phyloP scores from a whole-genome alignment of 192 early-diverging fungal species.

The Linnemannia hyalina region DNA sequence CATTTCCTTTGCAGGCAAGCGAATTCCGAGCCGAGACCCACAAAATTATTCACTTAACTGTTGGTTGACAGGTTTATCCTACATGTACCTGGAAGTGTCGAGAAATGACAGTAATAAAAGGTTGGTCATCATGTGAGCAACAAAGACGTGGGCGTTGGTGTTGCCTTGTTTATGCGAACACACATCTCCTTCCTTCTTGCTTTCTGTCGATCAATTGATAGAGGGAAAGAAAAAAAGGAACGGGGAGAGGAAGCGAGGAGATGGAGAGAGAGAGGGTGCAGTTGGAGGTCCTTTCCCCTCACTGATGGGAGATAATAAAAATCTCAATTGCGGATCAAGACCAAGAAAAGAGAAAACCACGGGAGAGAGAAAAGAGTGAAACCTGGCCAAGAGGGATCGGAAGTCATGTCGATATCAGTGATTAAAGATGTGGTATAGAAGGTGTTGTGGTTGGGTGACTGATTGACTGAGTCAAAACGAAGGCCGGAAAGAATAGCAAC shows the following conservation, averaged over 20 bases:
- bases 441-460: no score
- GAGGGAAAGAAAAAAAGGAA: not conserved
- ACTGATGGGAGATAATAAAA: no score
- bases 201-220: not conserved
- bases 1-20: slow-evolving; percentile 37
- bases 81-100: not conserved
- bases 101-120: not conserved
- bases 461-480: no score
- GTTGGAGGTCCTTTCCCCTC: no score
- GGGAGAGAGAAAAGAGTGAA: no score
- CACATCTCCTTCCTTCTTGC: not conserved
- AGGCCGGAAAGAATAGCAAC: no score
- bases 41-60: not conserved
- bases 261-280: no score
- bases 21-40: slow-evolving; percentile 29
- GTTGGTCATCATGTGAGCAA: slow-evolving; percentile 1
- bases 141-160: not conserved
- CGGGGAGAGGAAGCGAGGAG: not conserved
- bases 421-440: no score
- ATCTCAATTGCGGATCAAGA: no score
- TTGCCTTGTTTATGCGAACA: not conserved
- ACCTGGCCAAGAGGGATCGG: no score
- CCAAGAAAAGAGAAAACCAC: no score
- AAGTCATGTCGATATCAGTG: no score
- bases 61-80: not conserved